Evolutionary conservation across 2,329 filamentous ascomycete species (phyloP).

Genomic region (Arthrobotrys musiformis): DNA sequence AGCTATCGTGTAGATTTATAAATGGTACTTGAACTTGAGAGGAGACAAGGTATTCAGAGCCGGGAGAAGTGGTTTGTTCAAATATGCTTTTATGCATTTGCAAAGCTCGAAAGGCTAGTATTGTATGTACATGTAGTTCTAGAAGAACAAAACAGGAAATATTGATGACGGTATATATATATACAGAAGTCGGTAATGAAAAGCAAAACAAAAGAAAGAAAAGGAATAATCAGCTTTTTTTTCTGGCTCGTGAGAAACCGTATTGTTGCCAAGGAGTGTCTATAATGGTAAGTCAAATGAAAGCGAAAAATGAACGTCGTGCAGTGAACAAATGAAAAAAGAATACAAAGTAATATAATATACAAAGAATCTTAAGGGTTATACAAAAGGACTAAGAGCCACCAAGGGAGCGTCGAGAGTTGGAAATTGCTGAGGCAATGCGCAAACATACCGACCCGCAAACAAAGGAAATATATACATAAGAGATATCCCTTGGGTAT

Average conservation of each 20-base stretch:
- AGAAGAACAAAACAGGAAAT: slow-evolving; percentile 23
- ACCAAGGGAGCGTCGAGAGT: slow-evolving; percentile 54
- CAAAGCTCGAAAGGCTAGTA: slow-evolving; percentile 21
- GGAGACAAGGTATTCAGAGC: neutral
- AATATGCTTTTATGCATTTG: slow-evolving; percentile 25
- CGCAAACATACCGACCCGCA: slow-evolving; percentile 43
- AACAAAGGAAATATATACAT: slow-evolving; percentile 55
- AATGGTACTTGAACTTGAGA: too few relatives aligned
- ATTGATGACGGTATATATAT: slow-evolving; percentile 31
- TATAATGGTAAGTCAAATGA: slow-evolving; percentile 22
- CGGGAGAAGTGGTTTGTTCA: neutral
- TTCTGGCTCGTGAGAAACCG: slow-evolving; percentile 19
- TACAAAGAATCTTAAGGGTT: slow-evolving; percentile 38
- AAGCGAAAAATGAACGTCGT: slow-evolving; percentile 13
- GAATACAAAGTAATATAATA: slow-evolving; percentile 16
- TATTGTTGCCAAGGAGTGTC: slow-evolving; percentile 51
- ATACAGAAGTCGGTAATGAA: slow-evolving; percentile 41
- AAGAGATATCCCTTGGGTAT: slow-evolving; percentile 57
- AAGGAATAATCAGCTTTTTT: slow-evolving; percentile 31
- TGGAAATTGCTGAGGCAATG: slow-evolving; percentile 33
- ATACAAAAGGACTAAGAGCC: slow-evolving; percentile 20
- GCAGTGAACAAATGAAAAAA: slow-evolving; percentile 17
- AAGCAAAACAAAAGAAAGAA: neutral
- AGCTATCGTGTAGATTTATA: too few relatives aligned
- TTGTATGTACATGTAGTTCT: slow-evolving; percentile 42